Conservation (phyloP, 192 early-diverging fungal species). For the Kappamyces sp. region DNA sequence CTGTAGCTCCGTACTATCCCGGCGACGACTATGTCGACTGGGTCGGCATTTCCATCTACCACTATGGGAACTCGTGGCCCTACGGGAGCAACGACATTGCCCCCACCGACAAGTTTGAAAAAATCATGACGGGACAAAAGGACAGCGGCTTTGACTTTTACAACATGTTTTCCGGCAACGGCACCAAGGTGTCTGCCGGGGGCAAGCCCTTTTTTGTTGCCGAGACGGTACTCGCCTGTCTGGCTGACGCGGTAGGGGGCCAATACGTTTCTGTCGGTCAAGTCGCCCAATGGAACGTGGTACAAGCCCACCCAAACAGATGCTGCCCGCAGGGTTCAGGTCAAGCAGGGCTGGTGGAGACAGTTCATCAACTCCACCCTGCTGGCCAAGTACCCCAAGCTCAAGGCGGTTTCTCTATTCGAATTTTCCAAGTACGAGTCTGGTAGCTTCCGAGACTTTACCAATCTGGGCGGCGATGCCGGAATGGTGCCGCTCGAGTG, state of each 20-base stretch:
- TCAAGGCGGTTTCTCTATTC: slow-evolving; percentile 31
- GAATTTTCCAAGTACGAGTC: slow-evolving; percentile 39
- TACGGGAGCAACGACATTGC: slow-evolving; percentile 27
- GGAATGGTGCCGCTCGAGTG: background rate
- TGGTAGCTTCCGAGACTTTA: slow-evolving; percentile 30
- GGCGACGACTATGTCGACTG: slow-evolving; percentile 47
- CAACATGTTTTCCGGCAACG: slow-evolving; percentile 31
- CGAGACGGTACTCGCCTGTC: slow-evolving; percentile 29
- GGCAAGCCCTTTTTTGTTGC: slow-evolving; percentile 41
- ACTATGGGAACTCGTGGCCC: slow-evolving; percentile 30
- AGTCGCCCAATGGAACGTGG: slow-evolving; percentile 3
- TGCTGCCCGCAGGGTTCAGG: slow-evolving; percentile 21
- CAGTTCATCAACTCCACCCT: slow-evolving; percentile 29
- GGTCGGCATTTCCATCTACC: slow-evolving; percentile 41
- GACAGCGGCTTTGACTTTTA: slow-evolving; percentile 28
- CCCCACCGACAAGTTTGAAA: slow-evolving; percentile 17
- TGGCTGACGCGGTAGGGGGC: slow-evolving; percentile 18
- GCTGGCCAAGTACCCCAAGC: slow-evolving; percentile 25
- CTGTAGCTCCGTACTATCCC: slow-evolving; percentile 37
- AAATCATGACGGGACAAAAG: slow-evolving; percentile 21
- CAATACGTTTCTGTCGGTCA: background rate
- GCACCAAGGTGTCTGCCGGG: slow-evolving; percentile 18
- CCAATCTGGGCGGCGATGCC: slow-evolving; percentile 20
- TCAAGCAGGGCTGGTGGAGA: slow-evolving; percentile 44
- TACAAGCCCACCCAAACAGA: background rate